A percentile compares a stretch with the other conserved stretches of the same genome.
phyloP scores from a whole-genome alignment of 2,329 filamentous ascomycete species.

The Botrytis sinoallii region DNA sequence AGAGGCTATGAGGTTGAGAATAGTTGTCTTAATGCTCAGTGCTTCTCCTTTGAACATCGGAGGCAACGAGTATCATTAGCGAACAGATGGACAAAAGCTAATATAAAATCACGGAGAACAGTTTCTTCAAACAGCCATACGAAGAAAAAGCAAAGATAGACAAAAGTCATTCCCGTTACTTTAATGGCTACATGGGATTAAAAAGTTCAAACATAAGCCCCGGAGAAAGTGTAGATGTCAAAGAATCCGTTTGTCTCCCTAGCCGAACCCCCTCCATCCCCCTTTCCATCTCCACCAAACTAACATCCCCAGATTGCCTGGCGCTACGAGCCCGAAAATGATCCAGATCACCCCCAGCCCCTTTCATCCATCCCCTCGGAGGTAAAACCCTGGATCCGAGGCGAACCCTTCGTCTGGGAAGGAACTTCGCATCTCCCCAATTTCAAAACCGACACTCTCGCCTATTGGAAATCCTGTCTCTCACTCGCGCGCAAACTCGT shows the following conservation, averaged over 20 bases:
- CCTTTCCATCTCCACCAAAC: not conserved
- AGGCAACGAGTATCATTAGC: rapidly evolving
- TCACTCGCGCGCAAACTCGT: conserved; percentile 50
- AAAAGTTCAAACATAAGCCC: conserved; percentile 48
- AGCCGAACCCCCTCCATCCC: not conserved
- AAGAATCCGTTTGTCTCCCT: conserved; percentile 42
- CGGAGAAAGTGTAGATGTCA: conserved; percentile 48
- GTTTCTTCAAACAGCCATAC: conserved; percentile 49
- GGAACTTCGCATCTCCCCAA: conserved; percentile 46
- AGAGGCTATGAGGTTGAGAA: not conserved
- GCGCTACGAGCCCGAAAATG: conserved; percentile 51
- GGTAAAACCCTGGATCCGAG: conserved; percentile 43
- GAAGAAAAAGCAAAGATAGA: conserved; percentile 44
- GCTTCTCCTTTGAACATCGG: not conserved
- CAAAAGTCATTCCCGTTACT: conserved; percentile 41
- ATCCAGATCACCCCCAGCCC: conserved; percentile 44
- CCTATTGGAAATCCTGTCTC: conserved; percentile 50
- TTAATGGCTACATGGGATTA: conserved; percentile 47
- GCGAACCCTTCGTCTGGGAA: conserved; percentile 53
- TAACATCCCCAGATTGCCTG: conserved; percentile 40
- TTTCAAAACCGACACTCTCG: conserved; percentile 47
- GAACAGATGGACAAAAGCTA: not conserved
- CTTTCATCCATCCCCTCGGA: conserved; percentile 44
- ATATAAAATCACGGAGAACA: conserved; percentile 21
- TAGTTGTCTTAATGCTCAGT: not conserved